Evolutionary conservation across 2,329 filamentous ascomycete genomes (phyloP).

Genomic region (Mycosphaerella sp.): DNA sequence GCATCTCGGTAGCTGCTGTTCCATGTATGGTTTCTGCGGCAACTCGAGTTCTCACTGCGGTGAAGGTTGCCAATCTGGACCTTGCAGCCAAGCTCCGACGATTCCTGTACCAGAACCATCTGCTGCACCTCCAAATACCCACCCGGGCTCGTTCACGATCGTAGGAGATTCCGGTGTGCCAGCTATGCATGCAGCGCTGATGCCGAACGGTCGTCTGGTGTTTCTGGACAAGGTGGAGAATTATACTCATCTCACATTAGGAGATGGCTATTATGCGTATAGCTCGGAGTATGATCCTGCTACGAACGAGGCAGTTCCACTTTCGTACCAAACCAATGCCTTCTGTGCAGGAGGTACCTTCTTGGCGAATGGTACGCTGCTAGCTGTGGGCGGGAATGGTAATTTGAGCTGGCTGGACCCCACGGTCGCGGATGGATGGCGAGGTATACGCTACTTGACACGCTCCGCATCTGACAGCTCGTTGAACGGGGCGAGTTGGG

Average conservation of each 20-base stretch:
- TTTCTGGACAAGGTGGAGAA: constrained; percentile 60
- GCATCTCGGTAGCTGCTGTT: constrained; percentile 50
- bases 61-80: constrained; percentile 52
- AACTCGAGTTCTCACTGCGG: constrained; percentile 43
- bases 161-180: constrained; percentile 56
- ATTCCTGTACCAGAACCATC: constrained; percentile 39
- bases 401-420: constrained; percentile 51
- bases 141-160: constrained; percentile 44
- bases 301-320: constrained; percentile 43
- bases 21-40: constrained; percentile 53
- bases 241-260: constrained; percentile 52
- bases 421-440: constrained; percentile 55
- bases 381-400: constrained; percentile 54
- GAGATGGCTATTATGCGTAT: constrained; percentile 53
- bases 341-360: constrained; percentile 58
- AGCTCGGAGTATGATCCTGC: constrained; percentile 54
- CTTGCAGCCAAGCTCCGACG: constrained; percentile 41
- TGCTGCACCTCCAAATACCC: constrained; percentile 43
- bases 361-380: constrained; percentile 51
- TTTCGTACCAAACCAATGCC: constrained; percentile 53
- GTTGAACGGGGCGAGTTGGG: constrained; percentile 48
- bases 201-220: constrained; percentile 53
- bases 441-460: constrained; percentile 51
- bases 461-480: constrained; percentile 41
- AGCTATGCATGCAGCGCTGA: constrained; percentile 56